Base-by-base conservation (phyloP, 805 yeast species). In the Saccharomycopsis selenospora region DNA sequence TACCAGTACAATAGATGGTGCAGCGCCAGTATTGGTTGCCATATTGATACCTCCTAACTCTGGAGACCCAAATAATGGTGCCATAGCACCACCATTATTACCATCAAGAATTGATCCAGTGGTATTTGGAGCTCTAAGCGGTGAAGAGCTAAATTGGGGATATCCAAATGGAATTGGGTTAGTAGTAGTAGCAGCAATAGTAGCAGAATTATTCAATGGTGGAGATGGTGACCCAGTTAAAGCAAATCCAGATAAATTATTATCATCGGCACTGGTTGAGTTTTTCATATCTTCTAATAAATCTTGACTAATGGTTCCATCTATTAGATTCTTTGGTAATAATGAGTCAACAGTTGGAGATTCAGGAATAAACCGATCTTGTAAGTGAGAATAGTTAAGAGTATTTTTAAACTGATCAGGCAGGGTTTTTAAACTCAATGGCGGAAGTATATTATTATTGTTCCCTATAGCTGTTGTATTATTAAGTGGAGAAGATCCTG, bases 241-340 rank as follows among this genome's bases (percentile, higher is more conserved):
- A 7, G 38, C n/a, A 6, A 33, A 33, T 11, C 29, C 29, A 27
- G 29, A 27, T 7, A 11, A 8, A 27, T 27, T n/a, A n/a, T n/a
- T n/a, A n/a, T n/a, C n/a, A n/a, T n/a, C 29, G 29, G 7, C 11
- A 27, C 11, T 27, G 29, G 29, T 8, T 27, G 11, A 8, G 29
- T 27, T 42, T 20, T 28, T 18, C 30, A 48, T 43, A 41, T 46
- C 52, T 27, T 45, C 29, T 13, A 48, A 36, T n/a, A 48, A 40
- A 17, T 36, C 29, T 14, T 48, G 47, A 29, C 36, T 43, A 6
- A 45, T 3, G 6, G 23, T 46, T 18, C 36, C 42, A 18, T 50
- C 53, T 30, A 50, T 26, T 17, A 50, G 28, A 17, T 46, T 46
- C 18, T 14, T 20, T 10, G 53, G 53, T 14, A 49, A 27, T 17